phyloP scores from a whole-genome alignment of 2,329 filamentous ascomycete genomes.

The Zalaria sp. region DNA sequence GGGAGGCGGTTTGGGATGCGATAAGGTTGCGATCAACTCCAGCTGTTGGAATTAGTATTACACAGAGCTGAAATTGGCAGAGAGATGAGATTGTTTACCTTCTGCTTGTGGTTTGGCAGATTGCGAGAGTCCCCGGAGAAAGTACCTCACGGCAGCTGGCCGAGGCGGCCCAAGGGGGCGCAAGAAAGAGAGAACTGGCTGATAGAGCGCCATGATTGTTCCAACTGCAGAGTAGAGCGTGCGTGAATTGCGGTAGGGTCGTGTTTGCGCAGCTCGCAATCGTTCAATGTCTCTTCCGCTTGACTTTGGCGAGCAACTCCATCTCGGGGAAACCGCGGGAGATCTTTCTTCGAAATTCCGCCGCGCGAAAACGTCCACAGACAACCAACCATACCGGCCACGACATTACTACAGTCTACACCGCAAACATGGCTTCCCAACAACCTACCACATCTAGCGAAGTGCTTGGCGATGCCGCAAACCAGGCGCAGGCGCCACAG shows the following conservation, averaged over 20 bases:
- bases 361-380: not conserved
- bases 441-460: conserved; percentile 34
- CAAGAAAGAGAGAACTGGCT: conserved; percentile 23
- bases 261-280: too few relatives aligned
- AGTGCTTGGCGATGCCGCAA: conserved; percentile 33
- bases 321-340: too few relatives aligned
- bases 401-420: not conserved
- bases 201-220: conserved; percentile 3
- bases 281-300: too few relatives aligned
- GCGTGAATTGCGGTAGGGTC: too few relatives aligned
- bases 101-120: conserved; percentile 15
- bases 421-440: conserved; percentile 35
- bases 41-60: conserved; percentile 4
- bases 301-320: too few relatives aligned
- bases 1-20: conserved; percentile 17
- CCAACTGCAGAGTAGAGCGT: too few relatives aligned
- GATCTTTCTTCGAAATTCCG: too few relatives aligned
- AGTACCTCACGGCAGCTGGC: conserved; percentile 20
- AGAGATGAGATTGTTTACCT: conserved; percentile 6
- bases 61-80: too few relatives aligned
- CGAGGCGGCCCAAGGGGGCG: conserved; percentile 24
- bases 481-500: conserved; percentile 19
- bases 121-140: conserved; percentile 25
- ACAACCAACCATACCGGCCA: not conserved
- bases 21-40: conserved; percentile 17